Evolutionary conservation across 345 rosid genomes (phyloP).

Genomic region (Iberis pinnata): DNA sequence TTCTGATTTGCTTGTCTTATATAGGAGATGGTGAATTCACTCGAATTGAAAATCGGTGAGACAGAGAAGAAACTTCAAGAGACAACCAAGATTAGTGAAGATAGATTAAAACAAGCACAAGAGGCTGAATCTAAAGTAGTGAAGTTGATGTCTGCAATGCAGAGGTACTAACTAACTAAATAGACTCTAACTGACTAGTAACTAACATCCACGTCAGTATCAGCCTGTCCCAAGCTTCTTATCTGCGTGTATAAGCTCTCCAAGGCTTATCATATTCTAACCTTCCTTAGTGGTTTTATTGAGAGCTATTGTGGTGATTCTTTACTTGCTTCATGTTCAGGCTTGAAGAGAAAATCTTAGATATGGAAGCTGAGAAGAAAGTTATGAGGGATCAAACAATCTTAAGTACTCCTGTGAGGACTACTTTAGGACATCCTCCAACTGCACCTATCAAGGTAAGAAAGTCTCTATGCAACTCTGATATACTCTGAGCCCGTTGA

Average conservation of each 20-base stretch:
- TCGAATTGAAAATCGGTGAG: slow-evolving; percentile 84
- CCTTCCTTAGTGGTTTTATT: slow-evolving; percentile 1
- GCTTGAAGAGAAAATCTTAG: slow-evolving; percentile 77
- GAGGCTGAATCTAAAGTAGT: slow-evolving; percentile 82
- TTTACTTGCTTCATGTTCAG: slow-evolving; percentile 30
- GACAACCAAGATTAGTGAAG: slow-evolving; percentile 78
- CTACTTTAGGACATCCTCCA: slow-evolving; percentile 53
- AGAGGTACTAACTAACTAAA: too few species aligned
- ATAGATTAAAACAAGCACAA: slow-evolving; percentile 85
- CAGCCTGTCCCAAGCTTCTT: too few species aligned
- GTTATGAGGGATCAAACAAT: slow-evolving; percentile 69
- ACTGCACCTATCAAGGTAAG: slow-evolving; percentile 47
- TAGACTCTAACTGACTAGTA: too few species aligned
- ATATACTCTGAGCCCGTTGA: slow-evolving; percentile 1
- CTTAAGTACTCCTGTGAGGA: slow-evolving; percentile 46
- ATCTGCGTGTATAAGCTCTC: too few species aligned
- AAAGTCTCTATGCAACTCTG: slow-evolving; percentile 18
- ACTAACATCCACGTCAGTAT: too few species aligned
- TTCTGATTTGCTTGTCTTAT: slow-evolving; percentile 20
- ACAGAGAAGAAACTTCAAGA: slow-evolving; percentile 83
- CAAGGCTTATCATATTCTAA: too few species aligned
- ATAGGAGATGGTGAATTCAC: slow-evolving; percentile 69
- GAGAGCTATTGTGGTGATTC: slow-evolving; percentile 1
- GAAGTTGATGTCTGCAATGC: slow-evolving; percentile 84
- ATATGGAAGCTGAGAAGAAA: slow-evolving; percentile 79